Evolutionary conservation across 768 basidiomycete genomes (phyloP).

Genomic region (Lepiota venenata): DNA sequence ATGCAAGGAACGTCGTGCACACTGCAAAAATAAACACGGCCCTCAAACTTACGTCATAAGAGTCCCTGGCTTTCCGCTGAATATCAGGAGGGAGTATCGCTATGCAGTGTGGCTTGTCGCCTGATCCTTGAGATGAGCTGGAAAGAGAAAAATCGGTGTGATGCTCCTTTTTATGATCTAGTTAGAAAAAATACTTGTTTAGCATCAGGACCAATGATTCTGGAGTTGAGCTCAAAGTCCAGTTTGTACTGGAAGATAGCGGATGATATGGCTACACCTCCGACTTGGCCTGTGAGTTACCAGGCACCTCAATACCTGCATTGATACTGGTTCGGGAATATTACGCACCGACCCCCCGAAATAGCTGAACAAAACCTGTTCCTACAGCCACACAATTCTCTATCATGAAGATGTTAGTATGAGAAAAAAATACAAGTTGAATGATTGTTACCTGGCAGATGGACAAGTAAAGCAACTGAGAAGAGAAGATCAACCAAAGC

Average conservation of each 20-base stretch:
- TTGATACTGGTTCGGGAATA: not conserved
- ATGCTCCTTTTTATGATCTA: not conserved
- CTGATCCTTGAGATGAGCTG: slow-evolving; percentile 61
- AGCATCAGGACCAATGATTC: slow-evolving; percentile 49
- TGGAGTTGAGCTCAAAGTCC: slow-evolving; percentile 47
- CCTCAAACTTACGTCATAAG: slow-evolving; percentile 59
- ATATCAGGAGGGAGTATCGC: slow-evolving; percentile 45
- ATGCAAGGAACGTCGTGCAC: slow-evolving; percentile 53
- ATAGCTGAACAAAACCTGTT: slow-evolving; percentile 65
- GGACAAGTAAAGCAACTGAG: slow-evolving; percentile 60
- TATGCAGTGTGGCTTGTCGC: slow-evolving; percentile 55
- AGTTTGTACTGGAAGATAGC: slow-evolving; percentile 65
- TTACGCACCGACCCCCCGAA: slow-evolving; percentile 60
- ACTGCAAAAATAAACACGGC: slow-evolving; percentile 64
- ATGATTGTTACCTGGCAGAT: slow-evolving; percentile 53
- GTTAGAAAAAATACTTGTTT: slow-evolving; percentile 39
- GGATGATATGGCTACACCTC: slow-evolving; percentile 63
- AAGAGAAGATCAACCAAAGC: slow-evolving; percentile 29
- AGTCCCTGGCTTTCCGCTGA: slow-evolving; percentile 51
- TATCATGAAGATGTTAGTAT: slow-evolving; percentile 17
- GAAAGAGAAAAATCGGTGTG: not conserved
- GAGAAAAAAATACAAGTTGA: not conserved
- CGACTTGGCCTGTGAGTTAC: slow-evolving; percentile 52
- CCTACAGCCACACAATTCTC: slow-evolving; percentile 63
- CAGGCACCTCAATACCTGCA: slow-evolving; percentile 1